phyloP scores from a whole-genome alignment of 306 rosid species.

The Begonia peltatifolia region DNA sequence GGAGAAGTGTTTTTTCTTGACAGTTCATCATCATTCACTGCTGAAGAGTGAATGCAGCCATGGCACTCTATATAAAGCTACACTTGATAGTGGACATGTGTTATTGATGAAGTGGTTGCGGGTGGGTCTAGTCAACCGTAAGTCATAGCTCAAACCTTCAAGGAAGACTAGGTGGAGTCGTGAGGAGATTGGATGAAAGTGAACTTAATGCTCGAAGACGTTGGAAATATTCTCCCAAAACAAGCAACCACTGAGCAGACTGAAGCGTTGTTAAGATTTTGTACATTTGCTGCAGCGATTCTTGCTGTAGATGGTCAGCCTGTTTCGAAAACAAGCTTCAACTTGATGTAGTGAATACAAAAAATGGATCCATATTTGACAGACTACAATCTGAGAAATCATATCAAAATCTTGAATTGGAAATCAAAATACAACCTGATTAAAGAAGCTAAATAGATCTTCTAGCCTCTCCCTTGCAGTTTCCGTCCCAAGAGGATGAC shows the following conservation, averaged over 20 bases:
- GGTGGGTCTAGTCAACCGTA: no score
- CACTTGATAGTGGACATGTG: no score
- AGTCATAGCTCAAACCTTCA: background rate
- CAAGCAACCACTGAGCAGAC: conserved; percentile 57
- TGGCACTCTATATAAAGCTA: no score
- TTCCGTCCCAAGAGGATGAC: conserved; percentile 19
- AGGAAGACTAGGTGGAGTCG: conserved; percentile 32
- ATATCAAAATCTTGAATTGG: no score
- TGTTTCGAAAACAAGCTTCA: conserved; percentile 16
- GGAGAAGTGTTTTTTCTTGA: no score
- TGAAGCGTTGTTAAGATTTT: conserved; percentile 60
- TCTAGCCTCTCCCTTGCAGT: conserved; percentile 66
- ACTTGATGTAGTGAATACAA: no score
- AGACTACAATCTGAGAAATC: no score
- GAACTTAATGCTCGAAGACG: conserved; percentile 69
- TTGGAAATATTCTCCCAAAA: conserved; percentile 69
- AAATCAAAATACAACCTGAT: conserved; percentile 35
- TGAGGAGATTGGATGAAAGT: conserved; percentile 46
- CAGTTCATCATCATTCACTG: no score
- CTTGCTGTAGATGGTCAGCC: conserved; percentile 83
- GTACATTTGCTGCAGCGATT: conserved; percentile 60
- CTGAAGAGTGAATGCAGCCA: no score
- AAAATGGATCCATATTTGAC: no score
- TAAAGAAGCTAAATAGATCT: conserved; percentile 52
- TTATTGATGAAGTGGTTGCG: no score